Percentiles rank a stretch among this genome's conserved stretches.
Evolutionary conservation across 78 protist species (phyloP).

Genomic region (Protostelium mycophagum): DNA sequence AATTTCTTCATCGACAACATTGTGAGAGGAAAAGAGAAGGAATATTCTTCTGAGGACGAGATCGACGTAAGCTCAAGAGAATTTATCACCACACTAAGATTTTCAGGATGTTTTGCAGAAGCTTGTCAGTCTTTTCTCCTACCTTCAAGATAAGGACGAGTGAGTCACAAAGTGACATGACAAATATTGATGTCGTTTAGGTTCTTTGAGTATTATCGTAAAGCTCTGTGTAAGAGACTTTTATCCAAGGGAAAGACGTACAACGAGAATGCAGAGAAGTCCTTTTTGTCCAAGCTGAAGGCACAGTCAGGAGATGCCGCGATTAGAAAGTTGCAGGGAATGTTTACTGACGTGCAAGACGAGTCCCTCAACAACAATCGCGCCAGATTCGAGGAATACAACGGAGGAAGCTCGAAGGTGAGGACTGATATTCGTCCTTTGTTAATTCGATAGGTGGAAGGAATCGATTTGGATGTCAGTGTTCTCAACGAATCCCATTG

Average conservation of each 20-base stretch:
- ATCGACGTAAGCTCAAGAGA: background rate
- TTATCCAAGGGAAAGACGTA: background rate
- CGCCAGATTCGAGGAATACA: background rate
- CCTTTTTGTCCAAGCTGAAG: background rate
- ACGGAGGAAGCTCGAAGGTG: background rate
- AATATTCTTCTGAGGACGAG: background rate
- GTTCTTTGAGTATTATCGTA: background rate
- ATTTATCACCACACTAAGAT: background rate
- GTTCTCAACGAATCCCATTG: background rate
- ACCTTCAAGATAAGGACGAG: background rate
- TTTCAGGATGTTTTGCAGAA: background rate
- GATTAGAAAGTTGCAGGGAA: background rate
- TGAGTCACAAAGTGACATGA: too few relatives aligned
- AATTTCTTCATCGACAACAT: background rate
- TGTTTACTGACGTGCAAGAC: background rate
- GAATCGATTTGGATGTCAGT: background rate
- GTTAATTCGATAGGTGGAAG: background rate
- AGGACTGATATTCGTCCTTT: background rate
- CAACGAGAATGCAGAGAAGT: background rate
- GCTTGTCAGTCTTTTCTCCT: background rate
- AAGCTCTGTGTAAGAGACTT: background rate
- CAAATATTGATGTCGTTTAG: too few relatives aligned
- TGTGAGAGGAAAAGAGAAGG: background rate
- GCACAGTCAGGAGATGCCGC: background rate
- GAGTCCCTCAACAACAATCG: background rate